These are phyloP conservation scores for Apostasia ramifera DNA, from an alignment of 106 monocot species.

Conservation along the genomic window DNA sequence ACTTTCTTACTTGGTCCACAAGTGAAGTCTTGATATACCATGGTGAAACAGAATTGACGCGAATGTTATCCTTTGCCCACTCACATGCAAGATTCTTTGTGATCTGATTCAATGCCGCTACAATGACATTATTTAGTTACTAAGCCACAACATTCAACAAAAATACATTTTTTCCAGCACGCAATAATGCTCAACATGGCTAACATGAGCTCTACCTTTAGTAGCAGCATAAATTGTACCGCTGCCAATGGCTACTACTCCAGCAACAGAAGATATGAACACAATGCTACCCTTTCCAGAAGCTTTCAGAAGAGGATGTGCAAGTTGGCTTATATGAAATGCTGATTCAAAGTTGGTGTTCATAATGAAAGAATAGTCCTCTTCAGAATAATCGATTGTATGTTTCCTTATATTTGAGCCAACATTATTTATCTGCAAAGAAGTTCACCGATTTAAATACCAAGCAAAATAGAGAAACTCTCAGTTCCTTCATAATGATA, in stretches of 20 bases:
- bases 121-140: background rate
- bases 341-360: slow-evolving; percentile 64
- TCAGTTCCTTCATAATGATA: no score
- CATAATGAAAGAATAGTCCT: slow-evolving; percentile 51
- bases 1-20: slow-evolving; percentile 20
- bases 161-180: no score
- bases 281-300: slow-evolving; percentile 53
- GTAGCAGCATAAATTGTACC: slow-evolving; percentile 40
- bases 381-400: slow-evolving; percentile 26
- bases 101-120: slow-evolving; percentile 57
- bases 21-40: slow-evolving; percentile 47
- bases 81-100: slow-evolving; percentile 60
- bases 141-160: no score
- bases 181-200: background rate
- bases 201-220: slow-evolving; percentile 28
- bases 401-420: slow-evolving; percentile 51
- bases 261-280: slow-evolving; percentile 65
- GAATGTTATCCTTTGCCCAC: slow-evolving; percentile 63
- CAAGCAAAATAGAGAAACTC: no score
- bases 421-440: slow-evolving; percentile 50
- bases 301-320: slow-evolving; percentile 59
- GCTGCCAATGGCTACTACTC: slow-evolving; percentile 30
- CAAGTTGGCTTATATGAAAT: slow-evolving; percentile 55
- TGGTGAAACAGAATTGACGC: slow-evolving; percentile 45
- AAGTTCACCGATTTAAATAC: no score